Conservation (phyloP, 768 basidiomycete genomes). For the Leccinellum albellum region DNA sequence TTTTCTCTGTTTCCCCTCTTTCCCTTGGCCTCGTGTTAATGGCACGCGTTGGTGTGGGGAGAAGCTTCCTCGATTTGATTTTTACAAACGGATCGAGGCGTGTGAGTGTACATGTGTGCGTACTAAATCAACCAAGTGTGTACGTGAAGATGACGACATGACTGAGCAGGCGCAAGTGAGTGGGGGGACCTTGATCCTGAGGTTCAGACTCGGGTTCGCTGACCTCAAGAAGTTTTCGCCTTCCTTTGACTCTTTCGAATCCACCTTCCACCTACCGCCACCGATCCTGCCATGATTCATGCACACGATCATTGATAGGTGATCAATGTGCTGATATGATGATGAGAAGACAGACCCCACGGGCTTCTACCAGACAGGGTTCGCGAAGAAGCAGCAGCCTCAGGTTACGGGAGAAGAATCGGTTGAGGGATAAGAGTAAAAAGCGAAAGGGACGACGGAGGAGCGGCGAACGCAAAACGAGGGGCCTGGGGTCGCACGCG, state of each 20-base stretch:
- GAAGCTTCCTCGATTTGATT: slow-evolving; percentile 25
- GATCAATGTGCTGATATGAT: neutral
- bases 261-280: neutral
- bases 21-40: neutral
- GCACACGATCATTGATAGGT: neutral
- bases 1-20: neutral
- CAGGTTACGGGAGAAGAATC: neutral
- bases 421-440: neutral
- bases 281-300: neutral
- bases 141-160: neutral
- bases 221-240: neutral
- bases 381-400: neutral
- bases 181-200: neutral
- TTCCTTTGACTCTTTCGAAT: neutral
- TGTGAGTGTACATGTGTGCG: neutral
- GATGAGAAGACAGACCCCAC: neutral
- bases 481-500: neutral
- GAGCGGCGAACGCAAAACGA: neutral
- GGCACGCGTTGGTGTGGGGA: slow-evolving; percentile 1
- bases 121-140: neutral
- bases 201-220: neutral
- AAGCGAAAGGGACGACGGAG: neutral
- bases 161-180: neutral
- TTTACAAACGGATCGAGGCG: neutral
- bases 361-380: neutral